Evolutionary conservation across 139 green algal species (phyloP), one percentile per base, ranked within the genome.

Genomic region (Chlorella vulgaris): DNA sequence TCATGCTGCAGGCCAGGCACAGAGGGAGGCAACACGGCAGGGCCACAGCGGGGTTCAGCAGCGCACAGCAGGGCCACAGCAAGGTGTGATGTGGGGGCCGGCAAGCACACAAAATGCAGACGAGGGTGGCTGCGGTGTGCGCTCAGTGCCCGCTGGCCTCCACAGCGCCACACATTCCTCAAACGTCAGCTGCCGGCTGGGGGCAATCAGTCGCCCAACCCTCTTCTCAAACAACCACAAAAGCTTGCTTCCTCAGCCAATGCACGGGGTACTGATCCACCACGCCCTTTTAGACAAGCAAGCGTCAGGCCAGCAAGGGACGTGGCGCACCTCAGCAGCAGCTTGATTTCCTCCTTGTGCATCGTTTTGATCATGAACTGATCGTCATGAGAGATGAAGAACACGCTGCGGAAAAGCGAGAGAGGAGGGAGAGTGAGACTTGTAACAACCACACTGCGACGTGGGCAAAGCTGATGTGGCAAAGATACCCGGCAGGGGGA

Each of bases 341-440:
- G 66, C 40, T 86, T 85, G 86, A 93, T 89, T 83, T 97, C 93
- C 51, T 90, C 75, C 51, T 92, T 90, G 69, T 83, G 77, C 82
- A 97, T 90, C 39, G 91, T 95, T 81, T 96, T 96, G 71, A 95
- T 90, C 60, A 96, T 81, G 84, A 92, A 97, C 31, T 80, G 73
- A 35, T 89, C 94, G 81, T 98, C 94, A 68, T 93, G 76, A 6
- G 87, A 94, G 62, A 97, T 62, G 85, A 92, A 98, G 84, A 98
- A 98, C 26, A 98, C 84, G 77, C 77, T 83, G 77, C 47, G 33
- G n/a, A 29, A 8, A 36, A 76, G 42, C 15, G 2, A 1, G 31
- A n/a, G 33, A 33, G 33, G 70, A 29, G 21, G 18, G 26, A 26
- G 10, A 7, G 68, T n/a, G 40, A 39, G 68, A 3, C 6, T 15